phyloP scores from a whole-genome alignment of 768 basidiomycete genomes.

The Termitomyces sp. region DNA sequence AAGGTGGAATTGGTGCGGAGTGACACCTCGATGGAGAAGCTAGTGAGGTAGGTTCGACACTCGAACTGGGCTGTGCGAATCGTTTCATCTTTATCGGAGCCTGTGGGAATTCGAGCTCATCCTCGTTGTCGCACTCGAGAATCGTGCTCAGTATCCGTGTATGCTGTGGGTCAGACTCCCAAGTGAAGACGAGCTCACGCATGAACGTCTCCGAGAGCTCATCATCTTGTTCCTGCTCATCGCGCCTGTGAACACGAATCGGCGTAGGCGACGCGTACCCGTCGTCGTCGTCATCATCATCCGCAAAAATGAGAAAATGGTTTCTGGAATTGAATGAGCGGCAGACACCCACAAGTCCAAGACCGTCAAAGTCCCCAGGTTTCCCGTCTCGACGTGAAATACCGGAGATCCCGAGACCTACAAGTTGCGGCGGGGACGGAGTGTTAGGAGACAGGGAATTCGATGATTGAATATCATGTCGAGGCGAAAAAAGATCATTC shows the following conservation, averaged over 20 bases:
- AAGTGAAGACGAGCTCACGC: slow-evolving; percentile 11
- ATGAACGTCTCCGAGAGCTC: slow-evolving; percentile 8
- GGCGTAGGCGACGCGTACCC: slow-evolving; percentile 9
- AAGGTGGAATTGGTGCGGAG: not conserved
- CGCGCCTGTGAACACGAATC: not conserved
- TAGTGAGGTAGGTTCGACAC: not conserved
- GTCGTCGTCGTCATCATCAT: slow-evolving; percentile 5
- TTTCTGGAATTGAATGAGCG: slow-evolving; percentile 1
- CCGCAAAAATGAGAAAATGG: not conserved
- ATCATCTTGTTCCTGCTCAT: not conserved
- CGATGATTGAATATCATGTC: not conserved
- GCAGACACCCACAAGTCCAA: slow-evolving; percentile 11
- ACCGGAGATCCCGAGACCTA: slow-evolving; percentile 14
- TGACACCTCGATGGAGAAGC: not conserved
- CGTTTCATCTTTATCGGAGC: not conserved
- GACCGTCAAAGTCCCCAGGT: slow-evolving; percentile 6
- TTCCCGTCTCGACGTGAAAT: slow-evolving; percentile 9
- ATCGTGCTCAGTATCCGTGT: slow-evolving; percentile 3
- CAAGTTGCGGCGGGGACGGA: not conserved
- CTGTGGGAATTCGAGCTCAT: slow-evolving; percentile 2
- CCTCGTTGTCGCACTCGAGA: slow-evolving; percentile 9
- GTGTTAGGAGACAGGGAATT: not conserved
- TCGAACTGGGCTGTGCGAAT: not conserved
- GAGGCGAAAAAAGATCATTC: slow-evolving; percentile 9
- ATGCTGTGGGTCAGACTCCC: slow-evolving; percentile 6